Evolutionary conservation across 495 filamentous ascomycete genomes (phyloP).

Genomic region (Lophium mytilinum): DNA sequence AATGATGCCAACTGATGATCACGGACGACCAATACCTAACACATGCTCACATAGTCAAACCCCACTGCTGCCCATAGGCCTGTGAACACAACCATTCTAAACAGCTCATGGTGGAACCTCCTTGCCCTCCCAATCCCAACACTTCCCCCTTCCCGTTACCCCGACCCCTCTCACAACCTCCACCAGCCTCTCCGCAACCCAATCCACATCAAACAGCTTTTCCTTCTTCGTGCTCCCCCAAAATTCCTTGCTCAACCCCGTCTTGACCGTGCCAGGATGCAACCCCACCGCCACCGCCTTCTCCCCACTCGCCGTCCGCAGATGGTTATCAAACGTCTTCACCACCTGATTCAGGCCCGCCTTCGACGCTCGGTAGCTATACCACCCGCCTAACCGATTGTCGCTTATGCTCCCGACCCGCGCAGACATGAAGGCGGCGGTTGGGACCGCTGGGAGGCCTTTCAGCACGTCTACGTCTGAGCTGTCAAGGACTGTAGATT

Average conservation of each 20-base stretch:
- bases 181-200: constrained; percentile 53
- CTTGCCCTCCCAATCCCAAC: constrained; percentile 30
- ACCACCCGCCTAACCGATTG: constrained; percentile 38
- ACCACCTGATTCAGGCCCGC: constrained; percentile 57
- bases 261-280: constrained; percentile 79
- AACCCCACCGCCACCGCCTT: constrained; percentile 60
- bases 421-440: constrained; percentile 64
- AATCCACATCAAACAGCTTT: constrained; percentile 54
- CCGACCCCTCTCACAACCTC: constrained; percentile 38
- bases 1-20: no score
- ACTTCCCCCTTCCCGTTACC: constrained; percentile 19
- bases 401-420: constrained; percentile 68
- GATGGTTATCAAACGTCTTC: constrained; percentile 65
- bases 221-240: constrained; percentile 52
- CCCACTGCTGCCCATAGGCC: no score
- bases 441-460: constrained; percentile 28
- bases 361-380: constrained; percentile 35
- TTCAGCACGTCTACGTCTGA: not conserved
- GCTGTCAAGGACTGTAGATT: constrained; percentile 26
- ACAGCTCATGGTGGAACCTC: constrained; percentile 53
- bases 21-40: no score
- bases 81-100: no score
- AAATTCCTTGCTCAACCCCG: constrained; percentile 62
- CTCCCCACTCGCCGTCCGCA: constrained; percentile 45
- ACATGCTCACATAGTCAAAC: no score